Base-by-base conservation (phyloP, 495 filamentous ascomycete species). In the Neurospora sp. region DNA sequence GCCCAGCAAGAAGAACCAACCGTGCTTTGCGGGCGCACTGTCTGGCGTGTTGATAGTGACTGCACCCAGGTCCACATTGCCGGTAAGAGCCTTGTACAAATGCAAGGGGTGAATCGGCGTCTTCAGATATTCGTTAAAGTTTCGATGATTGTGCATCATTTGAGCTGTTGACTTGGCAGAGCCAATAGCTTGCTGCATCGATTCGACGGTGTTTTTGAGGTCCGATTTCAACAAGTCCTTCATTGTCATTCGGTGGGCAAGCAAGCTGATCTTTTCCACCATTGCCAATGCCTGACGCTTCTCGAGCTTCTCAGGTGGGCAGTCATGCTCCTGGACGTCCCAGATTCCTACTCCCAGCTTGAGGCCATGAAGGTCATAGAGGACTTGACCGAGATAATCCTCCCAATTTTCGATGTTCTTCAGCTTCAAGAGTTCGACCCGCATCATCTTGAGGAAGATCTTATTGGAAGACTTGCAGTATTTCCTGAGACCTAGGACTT, bases 1-100 rank as follows among this genome's bases (percentile, higher is more conserved):
- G 20, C 96, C 96, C 69, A 95, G 87, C 22, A 98, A 83, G 79
- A 96, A 98, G 79, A 92, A 98, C 92, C 97, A 97, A 18, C 94
- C 92, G 72, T 94, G 94, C 47, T 89, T 87, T 2, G 95, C 94
- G 18, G 94, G 87, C 4, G 78, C 80, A 44, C 80, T 85, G 22
- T 89, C 87, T 6, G 82, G 78, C 1, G 82, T 84, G 71, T 83
- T 82, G 39, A 86, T 85, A 6, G 84, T 81, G 27, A 88, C 81
- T 0, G 85, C 86, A 74, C 88, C 87, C 10, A 88, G 80, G 40
- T 90, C 86, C 31, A 93, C 86, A 40, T 93, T 87, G 20, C 96
- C 96, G 69, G 89, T 90, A 38, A 96, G 84, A 47, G 91, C 90
- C 70, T 90, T 88, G 78, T 89, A 94, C 7, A 99, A 83, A 72